Evolutionary conservation across 129 eudicot species (phyloP).

Genomic region (Ambrosia trifida): DNA sequence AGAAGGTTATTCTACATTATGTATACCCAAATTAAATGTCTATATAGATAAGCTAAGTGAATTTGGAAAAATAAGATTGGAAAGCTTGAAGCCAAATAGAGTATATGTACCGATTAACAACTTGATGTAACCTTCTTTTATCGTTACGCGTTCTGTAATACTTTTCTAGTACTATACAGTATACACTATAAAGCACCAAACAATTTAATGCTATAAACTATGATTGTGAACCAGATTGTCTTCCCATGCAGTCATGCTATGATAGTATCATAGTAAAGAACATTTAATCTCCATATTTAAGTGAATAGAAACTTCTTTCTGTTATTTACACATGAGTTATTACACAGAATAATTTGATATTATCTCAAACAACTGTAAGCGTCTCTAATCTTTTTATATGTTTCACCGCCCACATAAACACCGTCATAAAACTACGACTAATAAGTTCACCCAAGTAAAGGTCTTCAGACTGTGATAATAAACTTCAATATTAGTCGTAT

Average conservation of each 20-base stretch:
- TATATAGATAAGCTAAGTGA: not conserved
- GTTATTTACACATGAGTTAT: not conserved
- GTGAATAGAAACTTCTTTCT: not conserved
- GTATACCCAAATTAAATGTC: not conserved
- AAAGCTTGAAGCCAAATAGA: not conserved
- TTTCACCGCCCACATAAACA: not conserved
- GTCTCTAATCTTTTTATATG: not conserved
- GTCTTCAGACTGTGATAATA: not conserved
- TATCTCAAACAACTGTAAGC: not conserved
- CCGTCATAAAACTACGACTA: constrained; percentile 3
- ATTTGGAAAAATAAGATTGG: not conserved
- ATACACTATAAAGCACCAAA: constrained; percentile 12
- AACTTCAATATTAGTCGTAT: constrained; percentile 1
- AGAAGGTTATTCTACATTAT: not conserved
- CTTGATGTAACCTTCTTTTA: not conserved
- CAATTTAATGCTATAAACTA: not conserved
- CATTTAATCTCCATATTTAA: not conserved
- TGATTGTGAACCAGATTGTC: not conserved
- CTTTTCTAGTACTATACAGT: not conserved
- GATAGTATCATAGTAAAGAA: not conserved
- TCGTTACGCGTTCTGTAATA: not conserved
- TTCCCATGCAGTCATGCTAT: not conserved
- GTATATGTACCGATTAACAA: not conserved
- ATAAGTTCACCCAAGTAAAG: constrained; percentile 2
- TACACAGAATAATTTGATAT: not conserved